A percentile compares a stretch with the other conserved stretches of the same genome.
phyloP scores from a whole-genome alignment of 2,329 filamentous ascomycete species.

The Ambrosiella beaveri region DNA sequence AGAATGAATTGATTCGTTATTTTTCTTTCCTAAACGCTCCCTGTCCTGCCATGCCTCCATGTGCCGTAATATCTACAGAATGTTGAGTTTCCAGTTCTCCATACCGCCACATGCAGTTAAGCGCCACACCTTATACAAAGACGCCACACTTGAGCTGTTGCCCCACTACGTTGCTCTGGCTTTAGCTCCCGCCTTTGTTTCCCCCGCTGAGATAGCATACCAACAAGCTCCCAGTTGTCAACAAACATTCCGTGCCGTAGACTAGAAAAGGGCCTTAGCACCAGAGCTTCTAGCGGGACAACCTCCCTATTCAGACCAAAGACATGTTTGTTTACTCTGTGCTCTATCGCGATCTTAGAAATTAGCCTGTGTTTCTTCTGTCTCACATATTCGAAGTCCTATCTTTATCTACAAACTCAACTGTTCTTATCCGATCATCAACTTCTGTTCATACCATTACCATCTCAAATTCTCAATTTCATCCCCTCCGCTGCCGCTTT shows the following conservation, averaged over 20 bases:
- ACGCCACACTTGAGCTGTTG: slow-evolving; percentile 4
- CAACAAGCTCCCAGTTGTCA: slow-evolving; percentile 3
- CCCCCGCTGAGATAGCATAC: slow-evolving; percentile 3
- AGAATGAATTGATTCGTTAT: slow-evolving; percentile 10
- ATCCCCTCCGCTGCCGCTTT: not conserved
- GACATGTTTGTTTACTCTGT: not conserved
- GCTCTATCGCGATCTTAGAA: not conserved
- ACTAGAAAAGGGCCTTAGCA: not conserved
- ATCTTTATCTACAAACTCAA: not conserved
- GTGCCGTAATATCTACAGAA: not conserved
- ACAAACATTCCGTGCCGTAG: slow-evolving; percentile 7
- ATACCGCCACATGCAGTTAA: not conserved
- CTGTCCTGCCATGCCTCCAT: not conserved
- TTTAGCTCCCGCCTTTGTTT: slow-evolving; percentile 8
- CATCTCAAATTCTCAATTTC: not conserved
- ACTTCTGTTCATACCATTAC: not conserved
- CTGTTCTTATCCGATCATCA: not conserved
- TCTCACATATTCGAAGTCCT: not conserved
- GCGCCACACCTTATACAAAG: not conserved
- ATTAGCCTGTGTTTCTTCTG: not conserved
- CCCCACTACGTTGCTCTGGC: slow-evolving; percentile 2
- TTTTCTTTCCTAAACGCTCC: not conserved
- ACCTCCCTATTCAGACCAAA: slow-evolving; percentile 2
- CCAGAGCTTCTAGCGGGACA: not conserved
- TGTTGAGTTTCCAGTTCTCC: too few species aligned